phyloP scores from a whole-genome alignment of 2,329 filamentous ascomycete genomes.

The Aspergillus tamarii region DNA sequence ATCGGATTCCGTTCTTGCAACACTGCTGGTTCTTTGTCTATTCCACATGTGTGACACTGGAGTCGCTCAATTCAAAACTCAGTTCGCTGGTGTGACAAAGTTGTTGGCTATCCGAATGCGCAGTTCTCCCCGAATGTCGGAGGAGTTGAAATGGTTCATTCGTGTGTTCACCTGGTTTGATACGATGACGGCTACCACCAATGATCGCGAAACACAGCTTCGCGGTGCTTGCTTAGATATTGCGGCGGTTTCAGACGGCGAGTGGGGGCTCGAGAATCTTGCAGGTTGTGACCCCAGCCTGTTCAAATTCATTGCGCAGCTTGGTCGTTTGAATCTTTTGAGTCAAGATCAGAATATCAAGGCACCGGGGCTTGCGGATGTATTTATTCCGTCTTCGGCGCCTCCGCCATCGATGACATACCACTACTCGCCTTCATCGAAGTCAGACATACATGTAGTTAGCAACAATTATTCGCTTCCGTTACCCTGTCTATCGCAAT shows the following conservation, averaged over 20 bases:
- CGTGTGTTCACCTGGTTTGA: conserved; percentile 94
- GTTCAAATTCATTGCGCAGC: conserved; percentile 81
- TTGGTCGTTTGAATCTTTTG: conserved; percentile 82
- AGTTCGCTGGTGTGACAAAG: conserved; percentile 91
- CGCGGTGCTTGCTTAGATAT: conserved; percentile 65
- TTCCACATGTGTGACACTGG: conserved; percentile 94
- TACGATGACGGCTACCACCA: conserved; percentile 87
- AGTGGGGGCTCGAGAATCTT: conserved; percentile 79
- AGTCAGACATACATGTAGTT: conserved; percentile 36
- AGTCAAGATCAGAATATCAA: conserved; percentile 64
- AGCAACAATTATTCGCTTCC: conserved; percentile 41
- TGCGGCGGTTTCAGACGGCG: conserved; percentile 65
- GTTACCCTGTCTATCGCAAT: conserved; percentile 33
- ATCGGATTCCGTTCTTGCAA: conserved; percentile 85
- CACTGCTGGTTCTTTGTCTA: conserved; percentile 82
- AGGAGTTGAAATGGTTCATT: conserved; percentile 78
- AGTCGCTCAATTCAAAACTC: conserved; percentile 88
- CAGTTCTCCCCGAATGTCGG: conserved; percentile 64
- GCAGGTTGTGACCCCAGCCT: conserved; percentile 84
- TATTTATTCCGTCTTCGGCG: conserved; percentile 25
- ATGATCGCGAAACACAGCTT: conserved; percentile 85
- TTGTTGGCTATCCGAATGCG: conserved; percentile 76
- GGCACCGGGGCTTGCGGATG: conserved; percentile 12
- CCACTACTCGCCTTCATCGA: conserved; percentile 22
- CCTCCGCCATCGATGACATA: conserved; percentile 41